A percentile compares a stretch with the other conserved stretches of the same genome.
Conservation (phyloP, 2,329 filamentous ascomycete species). For the Arachnomyces sp. region DNA sequence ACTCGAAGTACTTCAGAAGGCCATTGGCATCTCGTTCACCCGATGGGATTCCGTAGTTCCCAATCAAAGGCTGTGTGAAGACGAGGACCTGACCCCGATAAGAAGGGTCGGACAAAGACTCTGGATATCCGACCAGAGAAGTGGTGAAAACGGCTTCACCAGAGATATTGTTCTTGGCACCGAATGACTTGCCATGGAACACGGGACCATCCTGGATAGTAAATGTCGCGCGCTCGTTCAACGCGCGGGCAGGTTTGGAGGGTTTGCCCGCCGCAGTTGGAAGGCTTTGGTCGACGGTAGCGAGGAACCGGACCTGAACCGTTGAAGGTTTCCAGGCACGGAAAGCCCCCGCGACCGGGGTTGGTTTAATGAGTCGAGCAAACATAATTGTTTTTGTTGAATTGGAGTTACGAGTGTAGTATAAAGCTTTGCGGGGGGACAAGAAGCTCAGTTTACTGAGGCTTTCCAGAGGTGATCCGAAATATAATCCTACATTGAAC, state of each 20-base stretch:
- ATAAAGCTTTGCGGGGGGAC: conserved; percentile 16
- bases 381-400: conserved; percentile 42
- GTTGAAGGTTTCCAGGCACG: conserved; percentile 27
- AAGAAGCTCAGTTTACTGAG: conserved; percentile 48
- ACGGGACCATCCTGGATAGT: conserved; percentile 94
- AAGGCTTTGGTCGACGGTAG: conserved; percentile 61
- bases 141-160: conserved; percentile 99
- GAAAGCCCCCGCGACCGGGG: conserved; percentile 41
- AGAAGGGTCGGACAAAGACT: conserved; percentile 66
- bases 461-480: conserved; percentile 64
- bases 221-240: conserved; percentile 73
- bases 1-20: conserved; percentile 95
- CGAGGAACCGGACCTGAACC: conserved; percentile 43
- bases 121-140: conserved; percentile 93
- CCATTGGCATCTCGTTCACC: conserved; percentile 76
- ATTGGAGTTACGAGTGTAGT: conserved; percentile 10
- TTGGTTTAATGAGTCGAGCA: conserved; percentile 46
- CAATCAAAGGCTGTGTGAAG: conserved; percentile 95
- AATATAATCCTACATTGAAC: conserved; percentile 52
- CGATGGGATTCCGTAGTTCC: conserved; percentile 96
- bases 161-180: conserved; percentile 91
- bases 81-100: conserved; percentile 83
- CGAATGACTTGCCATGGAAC: conserved; percentile 93
- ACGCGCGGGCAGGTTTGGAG: conserved; percentile 63
- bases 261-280: conserved; percentile 55